Base-by-base conservation (phyloP, 2,329 filamentous ascomycete species). In the Geoglossum cookeanum region DNA sequence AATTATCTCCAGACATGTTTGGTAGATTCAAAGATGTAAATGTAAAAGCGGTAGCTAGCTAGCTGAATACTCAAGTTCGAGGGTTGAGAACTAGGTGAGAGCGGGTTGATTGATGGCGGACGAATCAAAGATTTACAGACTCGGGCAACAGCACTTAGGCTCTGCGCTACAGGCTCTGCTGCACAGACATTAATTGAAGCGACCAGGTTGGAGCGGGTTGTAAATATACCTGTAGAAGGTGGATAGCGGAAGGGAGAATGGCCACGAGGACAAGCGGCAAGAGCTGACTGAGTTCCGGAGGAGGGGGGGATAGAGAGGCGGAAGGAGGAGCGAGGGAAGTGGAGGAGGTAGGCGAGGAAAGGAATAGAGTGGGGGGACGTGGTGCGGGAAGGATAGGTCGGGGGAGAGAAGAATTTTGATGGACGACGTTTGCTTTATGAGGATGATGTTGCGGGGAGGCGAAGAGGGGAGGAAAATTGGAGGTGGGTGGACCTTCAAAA, bases 1-100 rank as follows among this genome's bases (percentile, higher is more conserved):
- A 65, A 67, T 85, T 82, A 63, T 75, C 68, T 59, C 75, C 68
- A 66, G 83, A 82, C 83, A 86, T 87, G 62, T 62, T 68, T 61
- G 60, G 55, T 55, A 47, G 52, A 49, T 42, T 13, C 55, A 44
- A 49, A 22, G 22, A 22, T 35, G 30, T 37, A 9, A 7, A 30
- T 22, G 33, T 37, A 9, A 3, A 13, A 22, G 22, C 8, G 49
- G 4, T 17, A n/a, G 22, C 17, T n/a, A 22, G 9, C n/a, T 53
- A 3, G 30, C 11, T 15, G 11, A 9, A 53, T 32, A 22, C 2
- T 22, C 22, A 2, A 22, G 22, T 22, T 22, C 5, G 30, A 35
- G 33, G 13, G 33, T 53, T 1, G 15, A 53, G 30, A 4, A 17
- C 22, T 27, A 3, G 29, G 4, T 53, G 30, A 53, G 6, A 2